A percentile compares a stretch with the other conserved stretches of the same genome.
Conservation (phyloP, 1,284 basidiomycete species). For the Gomphus bonarii region DNA sequence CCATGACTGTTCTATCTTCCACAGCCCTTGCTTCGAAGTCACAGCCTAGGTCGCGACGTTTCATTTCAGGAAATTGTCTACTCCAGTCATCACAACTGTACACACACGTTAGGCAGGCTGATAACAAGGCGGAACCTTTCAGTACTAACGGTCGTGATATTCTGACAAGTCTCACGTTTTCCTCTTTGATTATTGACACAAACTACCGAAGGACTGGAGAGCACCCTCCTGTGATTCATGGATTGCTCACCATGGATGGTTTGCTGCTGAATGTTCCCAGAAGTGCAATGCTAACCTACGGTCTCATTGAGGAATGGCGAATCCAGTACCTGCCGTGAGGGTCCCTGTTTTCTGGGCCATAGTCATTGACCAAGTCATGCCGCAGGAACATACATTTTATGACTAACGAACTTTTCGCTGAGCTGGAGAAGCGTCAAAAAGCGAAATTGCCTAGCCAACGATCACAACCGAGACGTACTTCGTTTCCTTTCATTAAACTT, state of each 20-base stretch:
- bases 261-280: conserved; percentile 50
- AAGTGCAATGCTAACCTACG: conserved; percentile 67
- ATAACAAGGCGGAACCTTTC: conserved; percentile 7
- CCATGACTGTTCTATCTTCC: not conserved
- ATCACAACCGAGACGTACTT: not conserved
- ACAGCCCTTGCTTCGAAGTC: not conserved
- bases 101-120: conserved; percentile 5
- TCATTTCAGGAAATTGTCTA: not conserved
- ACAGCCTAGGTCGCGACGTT: not conserved
- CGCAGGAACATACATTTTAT: conserved; percentile 33
- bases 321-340: conserved; percentile 55
- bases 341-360: not conserved
- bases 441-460: not conserved
- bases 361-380: not conserved
- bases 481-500: conserved; percentile 19
- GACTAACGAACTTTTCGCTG: conserved; percentile 52
- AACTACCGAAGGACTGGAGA: not conserved
- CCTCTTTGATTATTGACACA: not conserved
- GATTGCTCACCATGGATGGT: not conserved
- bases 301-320: conserved; percentile 70
- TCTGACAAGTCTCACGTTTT: conserved; percentile 2
- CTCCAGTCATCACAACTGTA: not conserved
- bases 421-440: conserved; percentile 26
- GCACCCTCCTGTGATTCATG: not conserved
- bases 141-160: conserved; percentile 1